phyloP scores from a whole-genome alignment of 805 yeast genomes.

The Danielia oregonensis region DNA sequence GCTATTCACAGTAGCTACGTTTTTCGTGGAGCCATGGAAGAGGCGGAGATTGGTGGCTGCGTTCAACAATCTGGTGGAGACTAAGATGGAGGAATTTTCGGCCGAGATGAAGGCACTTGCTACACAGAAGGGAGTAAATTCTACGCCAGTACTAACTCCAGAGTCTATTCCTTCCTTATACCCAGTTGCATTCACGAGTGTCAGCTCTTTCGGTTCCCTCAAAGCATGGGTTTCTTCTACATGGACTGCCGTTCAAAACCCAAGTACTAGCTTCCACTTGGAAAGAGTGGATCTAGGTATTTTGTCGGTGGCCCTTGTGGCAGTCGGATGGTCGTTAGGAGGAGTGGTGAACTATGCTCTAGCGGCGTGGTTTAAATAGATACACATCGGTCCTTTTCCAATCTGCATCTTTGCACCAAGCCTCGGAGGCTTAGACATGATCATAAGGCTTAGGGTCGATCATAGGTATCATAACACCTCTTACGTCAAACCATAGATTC shows the following conservation, averaged over 20 bases:
- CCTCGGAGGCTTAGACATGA: too few relatives aligned
- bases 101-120: constrained; percentile 4
- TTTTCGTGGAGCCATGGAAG: constrained; percentile 93
- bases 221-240: not conserved
- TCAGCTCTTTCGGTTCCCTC: not conserved
- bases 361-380: not conserved
- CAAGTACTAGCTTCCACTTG: not conserved
- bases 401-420: too few relatives aligned
- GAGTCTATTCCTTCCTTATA: not conserved
- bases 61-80: constrained; percentile 76
- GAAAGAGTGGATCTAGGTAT: constrained; percentile 10
- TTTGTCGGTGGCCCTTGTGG: constrained; percentile 8
- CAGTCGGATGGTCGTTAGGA: constrained; percentile 10
- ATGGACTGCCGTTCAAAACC: not conserved
- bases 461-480: too few relatives aligned
- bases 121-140: too few relatives aligned
- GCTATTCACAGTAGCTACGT: constrained; percentile 75
- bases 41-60: constrained; percentile 73
- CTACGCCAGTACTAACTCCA: not conserved
- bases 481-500: too few relatives aligned
- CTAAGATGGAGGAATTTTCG: constrained; percentile 10
- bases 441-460: too few relatives aligned
- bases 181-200: not conserved
- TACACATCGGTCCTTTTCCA: too few relatives aligned
- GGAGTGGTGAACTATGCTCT: constrained; percentile 3